Percentiles rank a stretch among this genome's conserved stretches.
Conservation (phyloP, 768 basidiomycete genomes). For the Podaxis sp. region DNA sequence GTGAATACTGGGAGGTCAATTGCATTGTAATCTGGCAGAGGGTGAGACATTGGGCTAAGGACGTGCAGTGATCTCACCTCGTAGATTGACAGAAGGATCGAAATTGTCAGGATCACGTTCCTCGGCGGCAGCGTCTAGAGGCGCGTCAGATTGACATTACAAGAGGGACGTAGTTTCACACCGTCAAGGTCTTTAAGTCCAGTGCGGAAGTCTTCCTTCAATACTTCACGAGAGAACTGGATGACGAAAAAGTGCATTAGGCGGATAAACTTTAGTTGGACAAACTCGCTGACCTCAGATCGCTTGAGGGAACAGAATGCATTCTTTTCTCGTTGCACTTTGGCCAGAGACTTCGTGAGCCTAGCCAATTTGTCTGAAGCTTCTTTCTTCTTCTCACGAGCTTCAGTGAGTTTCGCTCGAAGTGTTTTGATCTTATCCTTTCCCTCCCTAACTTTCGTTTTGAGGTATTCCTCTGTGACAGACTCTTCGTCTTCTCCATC, state of each 20-base stretch:
- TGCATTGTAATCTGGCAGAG: constrained; percentile 45
- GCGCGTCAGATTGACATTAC: not conserved
- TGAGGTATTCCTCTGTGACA: constrained; percentile 38
- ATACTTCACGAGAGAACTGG: constrained; percentile 50
- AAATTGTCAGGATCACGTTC: constrained; percentile 54
- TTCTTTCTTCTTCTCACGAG: constrained; percentile 32
- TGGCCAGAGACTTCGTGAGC: constrained; percentile 37
- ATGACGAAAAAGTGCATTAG: constrained; percentile 4
- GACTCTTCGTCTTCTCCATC: constrained; percentile 22
- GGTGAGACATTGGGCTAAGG: not conserved
- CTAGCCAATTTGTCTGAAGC: constrained; percentile 27
- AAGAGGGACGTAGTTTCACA: constrained; percentile 15
- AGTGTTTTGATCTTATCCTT: constrained; percentile 36
- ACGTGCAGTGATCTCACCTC: constrained; percentile 30
- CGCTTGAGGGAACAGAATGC: constrained; percentile 56
- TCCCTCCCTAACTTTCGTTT: constrained; percentile 38
- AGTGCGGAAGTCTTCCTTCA: constrained; percentile 56
- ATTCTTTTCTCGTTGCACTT: constrained; percentile 55
- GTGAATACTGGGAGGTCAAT: constrained; percentile 64
- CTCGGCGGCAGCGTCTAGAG: constrained; percentile 50
- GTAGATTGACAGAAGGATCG: constrained; percentile 43
- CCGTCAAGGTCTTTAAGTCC: constrained; percentile 60
- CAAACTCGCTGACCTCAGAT: constrained; percentile 37
- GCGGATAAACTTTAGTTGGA: not conserved
- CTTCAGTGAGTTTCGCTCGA: constrained; percentile 32